Evolutionary conservation across 106 monocot genomes (phyloP).

Genomic region (Gastrodia elata): DNA sequence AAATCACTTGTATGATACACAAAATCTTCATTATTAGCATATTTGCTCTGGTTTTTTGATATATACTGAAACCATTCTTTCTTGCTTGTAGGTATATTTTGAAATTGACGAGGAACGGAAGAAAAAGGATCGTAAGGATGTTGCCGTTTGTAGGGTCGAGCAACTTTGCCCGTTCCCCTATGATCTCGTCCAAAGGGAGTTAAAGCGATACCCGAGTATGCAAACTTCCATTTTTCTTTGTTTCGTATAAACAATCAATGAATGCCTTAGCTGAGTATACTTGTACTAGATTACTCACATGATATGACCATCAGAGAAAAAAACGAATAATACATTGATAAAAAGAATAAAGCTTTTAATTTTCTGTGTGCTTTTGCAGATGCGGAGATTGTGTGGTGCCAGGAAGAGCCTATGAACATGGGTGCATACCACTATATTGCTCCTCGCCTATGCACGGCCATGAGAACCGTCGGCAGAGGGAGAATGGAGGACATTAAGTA

Average conservation of each 20-base stretch:
- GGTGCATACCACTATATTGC: constrained; percentile 69
- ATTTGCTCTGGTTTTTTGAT: no score
- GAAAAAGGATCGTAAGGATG: constrained; percentile 45
- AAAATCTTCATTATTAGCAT: no score
- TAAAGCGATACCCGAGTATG: constrained; percentile 97
- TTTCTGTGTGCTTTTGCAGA: constrained; percentile 21
- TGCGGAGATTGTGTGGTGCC: constrained; percentile 92
- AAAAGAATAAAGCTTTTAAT: not conserved
- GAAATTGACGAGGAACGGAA: constrained; percentile 84
- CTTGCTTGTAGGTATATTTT: constrained; percentile 59
- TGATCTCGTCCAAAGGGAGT: constrained; percentile 84
- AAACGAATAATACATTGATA: no score
- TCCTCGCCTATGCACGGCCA: constrained; percentile 60
- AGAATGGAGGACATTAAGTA: constrained; percentile 68
- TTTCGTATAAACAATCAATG: not conserved
- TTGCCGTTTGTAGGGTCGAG: constrained; percentile 93
- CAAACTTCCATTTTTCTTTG: not conserved
- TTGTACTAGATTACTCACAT: no score
- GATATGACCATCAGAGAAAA: no score
- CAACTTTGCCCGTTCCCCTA: constrained; percentile 95
- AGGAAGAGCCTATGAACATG: constrained; percentile 99
- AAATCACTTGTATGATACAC: no score
- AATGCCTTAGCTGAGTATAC: not conserved
- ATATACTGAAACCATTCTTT: no score
- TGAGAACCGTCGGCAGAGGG: constrained; percentile 48